Evolutionary conservation across 331 rosid species (phyloP).

Genomic region (Dryas integrifolia): DNA sequence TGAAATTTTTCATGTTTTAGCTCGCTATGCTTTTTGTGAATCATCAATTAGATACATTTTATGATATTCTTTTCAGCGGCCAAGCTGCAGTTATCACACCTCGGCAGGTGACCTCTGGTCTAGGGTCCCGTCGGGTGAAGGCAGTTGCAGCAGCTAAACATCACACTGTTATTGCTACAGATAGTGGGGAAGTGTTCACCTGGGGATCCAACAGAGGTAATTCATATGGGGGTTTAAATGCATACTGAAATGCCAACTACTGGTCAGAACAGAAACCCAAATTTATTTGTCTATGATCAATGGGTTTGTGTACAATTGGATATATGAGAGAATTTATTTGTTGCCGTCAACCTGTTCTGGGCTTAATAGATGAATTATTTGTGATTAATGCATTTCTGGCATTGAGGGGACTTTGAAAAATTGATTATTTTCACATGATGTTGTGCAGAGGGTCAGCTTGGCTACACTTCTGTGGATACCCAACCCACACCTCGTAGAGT

Average conservation of each 20-base stretch:
- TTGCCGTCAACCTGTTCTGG: conserved; percentile 5
- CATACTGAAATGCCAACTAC: neutral
- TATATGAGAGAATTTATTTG: neutral
- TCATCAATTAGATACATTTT: conserved; percentile 32
- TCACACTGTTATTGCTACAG: conserved; percentile 87
- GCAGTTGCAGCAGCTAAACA: conserved; percentile 97
- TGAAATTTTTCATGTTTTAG: neutral
- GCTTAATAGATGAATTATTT: neutral
- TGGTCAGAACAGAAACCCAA: neutral
- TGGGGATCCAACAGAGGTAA: conserved; percentile 99
- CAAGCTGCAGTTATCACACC: conserved; percentile 99
- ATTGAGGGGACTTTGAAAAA: conserved; percentile 19
- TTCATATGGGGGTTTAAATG: conserved; percentile 11
- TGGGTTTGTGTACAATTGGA: neutral
- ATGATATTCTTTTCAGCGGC: conserved; percentile 62
- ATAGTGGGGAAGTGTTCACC: conserved; percentile 93
- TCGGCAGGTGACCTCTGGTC: conserved; percentile 81
- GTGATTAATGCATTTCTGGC: conserved; percentile 5
- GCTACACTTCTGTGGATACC: conserved; percentile 90
- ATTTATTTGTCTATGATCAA: neutral
- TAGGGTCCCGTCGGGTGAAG: conserved; percentile 80
- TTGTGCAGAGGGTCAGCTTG: conserved; percentile 93
- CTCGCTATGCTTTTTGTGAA: conserved; percentile 15
- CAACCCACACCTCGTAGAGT: conserved; percentile 95
- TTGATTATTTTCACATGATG: conserved; percentile 10